Conservation (phyloP, 495 filamentous ascomycete genomes). For the Aspergillus nidulans region DNA sequence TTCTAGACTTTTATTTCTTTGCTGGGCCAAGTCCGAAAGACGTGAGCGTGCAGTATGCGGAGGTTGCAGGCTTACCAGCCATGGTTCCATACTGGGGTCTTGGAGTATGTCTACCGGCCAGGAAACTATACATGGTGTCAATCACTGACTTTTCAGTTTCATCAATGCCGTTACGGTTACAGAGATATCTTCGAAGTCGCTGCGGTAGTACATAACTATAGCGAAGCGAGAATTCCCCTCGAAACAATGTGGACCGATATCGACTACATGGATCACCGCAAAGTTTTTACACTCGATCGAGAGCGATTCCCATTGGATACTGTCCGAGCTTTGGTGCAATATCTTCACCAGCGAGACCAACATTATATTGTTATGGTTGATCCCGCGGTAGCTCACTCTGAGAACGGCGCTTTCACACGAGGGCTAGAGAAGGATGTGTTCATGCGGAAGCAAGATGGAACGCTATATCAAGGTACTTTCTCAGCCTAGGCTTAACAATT, state of each 20-base stretch:
- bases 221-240: slow-evolving; percentile 66
- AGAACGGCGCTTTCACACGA: slow-evolving; percentile 61
- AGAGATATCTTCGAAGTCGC: slow-evolving; percentile 72
- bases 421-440: slow-evolving; percentile 61
- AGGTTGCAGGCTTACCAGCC: slow-evolving; percentile 59
- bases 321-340: slow-evolving; percentile 61
- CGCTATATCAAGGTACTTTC: slow-evolving; percentile 58
- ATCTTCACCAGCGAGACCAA: slow-evolving; percentile 71
- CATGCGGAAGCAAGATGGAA: slow-evolving; percentile 58
- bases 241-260: slow-evolving; percentile 93
- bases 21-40: slow-evolving; percentile 67
- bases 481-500: background rate
- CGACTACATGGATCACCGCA: slow-evolving; percentile 66
- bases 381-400: slow-evolving; percentile 55
- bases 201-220: slow-evolving; percentile 77
- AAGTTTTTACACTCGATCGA: slow-evolving; percentile 70
- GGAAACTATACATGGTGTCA: background rate
- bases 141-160: slow-evolving; percentile 41
- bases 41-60: slow-evolving; percentile 69
- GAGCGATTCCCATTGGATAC: slow-evolving; percentile 63
- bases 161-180: slow-evolving; percentile 81
- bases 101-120: slow-evolving; percentile 42
- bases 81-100: slow-evolving; percentile 87
- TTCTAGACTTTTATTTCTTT: slow-evolving; percentile 81
- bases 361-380: slow-evolving; percentile 87